Base-by-base conservation (phyloP, 1,284 basidiomycete species). In the Ceratobasidium sp. region DNA sequence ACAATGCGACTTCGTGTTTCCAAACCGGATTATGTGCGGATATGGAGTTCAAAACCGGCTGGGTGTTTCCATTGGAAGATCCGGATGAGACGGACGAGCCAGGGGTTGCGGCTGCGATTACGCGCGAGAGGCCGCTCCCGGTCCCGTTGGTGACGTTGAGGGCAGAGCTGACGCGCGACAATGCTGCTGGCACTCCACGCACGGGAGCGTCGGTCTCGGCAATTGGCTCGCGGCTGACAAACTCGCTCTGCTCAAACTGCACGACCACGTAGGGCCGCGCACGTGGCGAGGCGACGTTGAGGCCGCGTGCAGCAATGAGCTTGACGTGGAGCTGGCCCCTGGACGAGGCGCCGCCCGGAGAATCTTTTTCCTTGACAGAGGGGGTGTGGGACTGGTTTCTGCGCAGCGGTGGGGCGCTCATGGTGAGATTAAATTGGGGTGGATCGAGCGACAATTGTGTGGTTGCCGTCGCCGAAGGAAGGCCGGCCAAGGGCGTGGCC, bases 1-100 rank as follows among this genome's bases (percentile, higher is more conserved):
- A 96, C 94, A 98, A 98, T 43, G 93, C 91, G 54, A 98, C 96
- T 79, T 98, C 91, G 79, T 98, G 95, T 81, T 99, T 98, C 97
- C 97, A 99, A 17, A 96, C 90, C 12, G 97, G 96, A 81, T 96
- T 98, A 77, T 93, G 87, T 47, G 91, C 77, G 17, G 74, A 76
- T 83, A 53, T 57, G 85, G 69, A 83, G 22, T 84, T 82, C 35
- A 82, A 82, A 27, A 80, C 76, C 8, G 77, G 77, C 72, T 77
- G 78, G 50, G 80, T 77, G 34, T 78, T 74, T 43, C 69, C 69
- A 17, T 53, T 34, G 32, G 54, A 58, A 40, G 69, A 70, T 42
- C 58, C 54, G 38, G 70, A 69, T 29, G 53, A 54, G 35, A 49
- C 20, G 25, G 68, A 64, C 13, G 67, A 69, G 15, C 45, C 49